Evolutionary conservation across 148 eudicot species (phyloP), one percentile per base, ranked within the genome.

Genomic region (Cornus controversa): DNA sequence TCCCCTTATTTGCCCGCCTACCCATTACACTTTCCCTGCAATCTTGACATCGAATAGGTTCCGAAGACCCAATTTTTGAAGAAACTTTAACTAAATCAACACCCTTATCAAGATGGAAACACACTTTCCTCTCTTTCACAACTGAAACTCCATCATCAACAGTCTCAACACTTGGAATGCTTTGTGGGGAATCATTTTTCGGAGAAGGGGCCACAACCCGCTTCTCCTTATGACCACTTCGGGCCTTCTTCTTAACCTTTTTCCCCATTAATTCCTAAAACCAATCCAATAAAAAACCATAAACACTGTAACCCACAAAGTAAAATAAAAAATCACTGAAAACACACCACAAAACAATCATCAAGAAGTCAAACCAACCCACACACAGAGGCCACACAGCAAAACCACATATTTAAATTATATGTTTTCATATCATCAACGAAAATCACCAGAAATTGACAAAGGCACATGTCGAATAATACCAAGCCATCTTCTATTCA

Each of bases 31-130:
- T 81, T 78, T 85, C 91, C 79, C 93, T 87, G 72, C 99, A 96
- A 84, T 93, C 94, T 71, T 92, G 91, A 83, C 99, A 96, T 37
- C 72, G 82, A 75, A 81, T 71, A 60, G 82, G 79, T 77, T 79
- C 92, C 6, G 84, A 74, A 77, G 88, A 81, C 78, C 82, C 81
- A 22, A 96, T 76, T 74, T 84, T 87, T 18, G 85, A 81, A 67
- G 89, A 82, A 73, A 92, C 85, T 58, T 70, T 88, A 11, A 47
- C 91, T 73, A 89, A 78, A 85, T 93, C 82, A 77, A 90, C 75
- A 69, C 87, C 92, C 77, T 85, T 86, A 13, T 89, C 94, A 78
- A 93, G 79, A 83, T 96, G 99, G 70, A 83, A 65, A 81, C 99
- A 96, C 0, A 66, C 53, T 80, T 54, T 86, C 81, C 80, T 89